Percentiles rank a stretch among this genome's conserved stretches.
phyloP scores from a whole-genome alignment of 371 early-diverging fungal species.

The Blakeslea trispora region DNA sequence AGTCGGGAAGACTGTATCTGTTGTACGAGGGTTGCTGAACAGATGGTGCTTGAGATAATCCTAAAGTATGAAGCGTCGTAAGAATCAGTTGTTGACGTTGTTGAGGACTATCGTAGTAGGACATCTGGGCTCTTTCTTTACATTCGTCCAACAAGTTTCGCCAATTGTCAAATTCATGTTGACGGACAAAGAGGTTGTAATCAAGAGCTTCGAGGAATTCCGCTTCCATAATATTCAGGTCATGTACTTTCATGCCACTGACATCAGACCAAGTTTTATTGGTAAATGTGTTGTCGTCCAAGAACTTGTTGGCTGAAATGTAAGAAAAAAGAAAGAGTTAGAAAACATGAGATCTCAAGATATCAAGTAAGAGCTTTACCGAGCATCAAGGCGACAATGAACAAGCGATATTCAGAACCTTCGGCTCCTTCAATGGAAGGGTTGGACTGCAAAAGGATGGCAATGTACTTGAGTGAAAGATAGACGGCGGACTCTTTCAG shows the following conservation, averaged over 20 bases:
- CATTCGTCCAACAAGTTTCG: slow-evolving; percentile 30
- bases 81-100: slow-evolving; percentile 28
- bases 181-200: slow-evolving; percentile 61
- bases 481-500: slow-evolving; percentile 59
- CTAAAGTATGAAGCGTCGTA: slow-evolving; percentile 25
- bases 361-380: slow-evolving; percentile 20
- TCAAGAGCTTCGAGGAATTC: slow-evolving; percentile 67
- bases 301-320: slow-evolving; percentile 62
- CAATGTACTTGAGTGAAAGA: slow-evolving; percentile 61
- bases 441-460: slow-evolving; percentile 57
- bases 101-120: slow-evolving; percentile 19
- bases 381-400: slow-evolving; percentile 77
- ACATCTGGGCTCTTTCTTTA: slow-evolving; percentile 20
- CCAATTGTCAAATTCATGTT: slow-evolving; percentile 54
- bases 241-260: slow-evolving; percentile 63
- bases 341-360: too few relatives aligned
- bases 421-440: slow-evolving; percentile 63
- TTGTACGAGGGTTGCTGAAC: neutral
- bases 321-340: too few relatives aligned
- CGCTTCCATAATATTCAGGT: slow-evolving; percentile 71
- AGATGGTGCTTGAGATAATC: slow-evolving; percentile 14
- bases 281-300: slow-evolving; percentile 71
- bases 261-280: slow-evolving; percentile 76
- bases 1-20: neutral
- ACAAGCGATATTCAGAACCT: slow-evolving; percentile 78